A percentile compares a stretch with the other conserved stretches of the same genome.
Conservation (phyloP, 1,139 yeast species). For the Yamadazyma buinensis region DNA sequence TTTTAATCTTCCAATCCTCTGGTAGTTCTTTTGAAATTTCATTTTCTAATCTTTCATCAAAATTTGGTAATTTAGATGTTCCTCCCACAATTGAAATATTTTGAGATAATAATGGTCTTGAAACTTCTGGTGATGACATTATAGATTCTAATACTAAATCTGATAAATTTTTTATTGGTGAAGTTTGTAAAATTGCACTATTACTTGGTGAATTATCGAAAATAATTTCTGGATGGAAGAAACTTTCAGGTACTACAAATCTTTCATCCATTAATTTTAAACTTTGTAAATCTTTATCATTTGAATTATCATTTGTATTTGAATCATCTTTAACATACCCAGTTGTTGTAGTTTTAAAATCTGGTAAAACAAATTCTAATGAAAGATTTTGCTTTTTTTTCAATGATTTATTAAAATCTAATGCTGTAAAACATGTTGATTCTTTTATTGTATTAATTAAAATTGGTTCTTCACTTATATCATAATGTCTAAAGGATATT, state of each 20-base stretch:
- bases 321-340: constrained; percentile 47
- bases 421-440: constrained; percentile 68
- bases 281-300: constrained; percentile 53
- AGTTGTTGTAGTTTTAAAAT: constrained; percentile 71
- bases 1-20: constrained; percentile 48
- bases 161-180: constrained; percentile 69
- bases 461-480: constrained; percentile 87
- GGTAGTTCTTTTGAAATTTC: constrained; percentile 69
- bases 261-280: constrained; percentile 75
- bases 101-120: constrained; percentile 73
- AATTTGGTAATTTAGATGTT: constrained; percentile 65
- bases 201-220: constrained; percentile 33
- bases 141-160: constrained; percentile 74
- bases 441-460: constrained; percentile 86
- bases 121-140: constrained; percentile 65
- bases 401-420: constrained; percentile 59
- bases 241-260: constrained; percentile 80
- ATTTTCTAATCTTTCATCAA: constrained; percentile 52
- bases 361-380: constrained; percentile 80
- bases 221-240: constrained; percentile 78
- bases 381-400: constrained; percentile 23
- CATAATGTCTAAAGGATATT: constrained; percentile 87
- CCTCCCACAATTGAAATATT: constrained; percentile 87
- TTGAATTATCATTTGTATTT: constrained; percentile 3
- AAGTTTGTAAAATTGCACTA: constrained; percentile 32